These are phyloP conservation scores for Tillandsia fasciculata DNA, from an alignment of 176 grass and related monocot species.

Conservation along the genomic window DNA sequence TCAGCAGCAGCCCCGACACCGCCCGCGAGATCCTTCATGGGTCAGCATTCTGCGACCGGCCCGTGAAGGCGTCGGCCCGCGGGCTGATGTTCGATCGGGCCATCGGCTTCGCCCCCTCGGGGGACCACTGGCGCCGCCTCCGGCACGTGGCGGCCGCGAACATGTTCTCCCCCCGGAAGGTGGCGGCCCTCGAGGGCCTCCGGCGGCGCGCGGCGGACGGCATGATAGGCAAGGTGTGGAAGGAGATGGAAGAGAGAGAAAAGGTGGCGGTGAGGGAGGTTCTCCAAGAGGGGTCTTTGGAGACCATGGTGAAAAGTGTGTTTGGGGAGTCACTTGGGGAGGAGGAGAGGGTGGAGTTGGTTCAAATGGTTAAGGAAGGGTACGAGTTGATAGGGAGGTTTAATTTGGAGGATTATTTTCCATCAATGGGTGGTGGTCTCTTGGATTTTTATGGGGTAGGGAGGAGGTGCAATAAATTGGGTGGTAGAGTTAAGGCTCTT, in stretches of 20 bases:
- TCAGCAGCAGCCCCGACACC: conserved; percentile 31
- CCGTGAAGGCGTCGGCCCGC: conserved; percentile 10
- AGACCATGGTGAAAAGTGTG: conserved; percentile 31
- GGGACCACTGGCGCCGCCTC: conserved; percentile 37
- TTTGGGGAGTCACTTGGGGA: conserved; percentile 14
- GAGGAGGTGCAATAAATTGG: conserved; percentile 15
- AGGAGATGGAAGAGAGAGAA: conserved; percentile 1
- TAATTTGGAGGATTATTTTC: conserved; percentile 32
- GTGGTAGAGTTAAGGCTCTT: conserved; percentile 18
- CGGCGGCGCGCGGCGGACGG: not conserved
- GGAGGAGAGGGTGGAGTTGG: not conserved
- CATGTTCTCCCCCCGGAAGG: conserved; percentile 32
- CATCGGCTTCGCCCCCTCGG: conserved; percentile 27
- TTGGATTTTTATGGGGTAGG: conserved; percentile 26
- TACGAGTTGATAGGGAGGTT: conserved; percentile 33
- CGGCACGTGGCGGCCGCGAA: conserved; percentile 8
- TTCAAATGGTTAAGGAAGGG: conserved; percentile 32
- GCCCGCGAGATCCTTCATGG: conserved; percentile 30
- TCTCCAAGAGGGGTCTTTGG: conserved; percentile 23
- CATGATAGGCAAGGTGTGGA: not conserved
- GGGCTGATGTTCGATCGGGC: conserved; percentile 37
- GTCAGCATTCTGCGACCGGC: conserved; percentile 22
- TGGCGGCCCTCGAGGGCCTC: conserved; percentile 3
- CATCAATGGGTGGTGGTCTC: not conserved
- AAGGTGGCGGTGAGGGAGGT: conserved; percentile 20